Conservation (phyloP, 2,329 filamentous ascomycete genomes). For the Penicillium sp. region DNA sequence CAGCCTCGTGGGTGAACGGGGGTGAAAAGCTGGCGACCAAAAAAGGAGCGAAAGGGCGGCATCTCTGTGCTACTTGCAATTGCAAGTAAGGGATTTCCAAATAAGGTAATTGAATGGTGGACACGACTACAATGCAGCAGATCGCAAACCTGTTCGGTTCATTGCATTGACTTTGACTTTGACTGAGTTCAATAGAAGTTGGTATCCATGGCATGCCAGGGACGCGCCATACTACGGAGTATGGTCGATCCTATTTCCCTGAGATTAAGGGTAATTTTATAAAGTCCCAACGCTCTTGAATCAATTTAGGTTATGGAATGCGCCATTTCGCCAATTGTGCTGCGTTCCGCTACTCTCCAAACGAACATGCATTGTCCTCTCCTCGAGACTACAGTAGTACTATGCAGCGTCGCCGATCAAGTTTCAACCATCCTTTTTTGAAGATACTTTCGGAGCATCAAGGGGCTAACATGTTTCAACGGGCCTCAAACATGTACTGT, state of each 20-base stretch:
- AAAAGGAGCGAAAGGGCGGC: background rate
- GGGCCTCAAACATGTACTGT: background rate
- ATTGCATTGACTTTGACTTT: background rate
- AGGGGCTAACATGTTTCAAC: conserved; percentile 5
- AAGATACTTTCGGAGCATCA: conserved; percentile 2
- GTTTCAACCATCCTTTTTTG: conserved; percentile 9
- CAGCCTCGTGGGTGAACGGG: conserved; percentile 8
- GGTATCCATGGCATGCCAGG: conserved; percentile 16
- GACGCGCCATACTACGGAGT: background rate
- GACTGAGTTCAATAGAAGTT: conserved; percentile 5
- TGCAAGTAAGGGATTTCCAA: conserved; percentile 13
- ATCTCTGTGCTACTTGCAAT: background rate
- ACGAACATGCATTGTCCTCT: conserved; percentile 9
- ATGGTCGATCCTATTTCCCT: conserved; percentile 1
- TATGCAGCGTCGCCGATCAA: conserved; percentile 15
- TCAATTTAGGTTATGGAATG: background rate
- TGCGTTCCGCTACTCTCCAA: background rate
- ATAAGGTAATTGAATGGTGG: conserved; percentile 16
- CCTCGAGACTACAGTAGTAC: conserved; percentile 11
- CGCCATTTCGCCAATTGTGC: background rate
- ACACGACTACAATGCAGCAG: conserved; percentile 15
- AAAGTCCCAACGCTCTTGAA: background rate
- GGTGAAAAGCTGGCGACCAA: background rate
- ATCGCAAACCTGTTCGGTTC: conserved; percentile 15
- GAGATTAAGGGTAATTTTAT: background rate